Conservation (phyloP, 352 stramenopile genomes). For the Elongisporangium anandrum region DNA sequence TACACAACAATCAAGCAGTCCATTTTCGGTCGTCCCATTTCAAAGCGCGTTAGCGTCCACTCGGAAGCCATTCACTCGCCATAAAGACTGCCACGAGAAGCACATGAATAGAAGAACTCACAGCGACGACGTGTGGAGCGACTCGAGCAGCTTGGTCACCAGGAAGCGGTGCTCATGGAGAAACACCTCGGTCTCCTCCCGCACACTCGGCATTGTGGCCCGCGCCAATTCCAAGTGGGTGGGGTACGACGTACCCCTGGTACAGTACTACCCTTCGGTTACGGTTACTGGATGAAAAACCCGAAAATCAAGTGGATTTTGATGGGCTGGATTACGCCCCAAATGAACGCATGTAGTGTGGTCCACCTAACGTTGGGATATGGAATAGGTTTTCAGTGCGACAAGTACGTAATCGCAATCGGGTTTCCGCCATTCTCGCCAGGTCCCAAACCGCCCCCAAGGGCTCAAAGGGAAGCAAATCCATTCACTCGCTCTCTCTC, state of each 20-base stretch:
- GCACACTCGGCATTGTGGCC: conserved; percentile 44
- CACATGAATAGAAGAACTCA: conserved; percentile 11
- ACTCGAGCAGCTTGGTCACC: conserved; percentile 81
- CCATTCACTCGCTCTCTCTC: no score
- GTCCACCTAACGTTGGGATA: background rate
- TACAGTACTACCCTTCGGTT: no score
- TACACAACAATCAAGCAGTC: conserved; percentile 6
- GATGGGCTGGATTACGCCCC: background rate
- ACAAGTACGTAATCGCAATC: background rate
- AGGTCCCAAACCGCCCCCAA: background rate
- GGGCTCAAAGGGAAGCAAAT: background rate
- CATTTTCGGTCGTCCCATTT: background rate
- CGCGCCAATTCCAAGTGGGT: background rate
- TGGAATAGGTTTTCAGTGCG: background rate
- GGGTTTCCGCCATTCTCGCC: background rate
- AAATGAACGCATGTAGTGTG: background rate
- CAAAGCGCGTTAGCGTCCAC: background rate
- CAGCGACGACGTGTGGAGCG: conserved; percentile 61
- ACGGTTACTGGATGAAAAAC: background rate
- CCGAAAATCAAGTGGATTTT: background rate
- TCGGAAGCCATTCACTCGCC: background rate
- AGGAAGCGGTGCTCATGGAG: conserved; percentile 83
- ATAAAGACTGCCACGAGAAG: background rate
- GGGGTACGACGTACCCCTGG: background rate
- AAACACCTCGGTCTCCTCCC: conserved; percentile 64